Evolutionary conservation across 2,329 filamentous ascomycete genomes (phyloP), one percentile per base, ranked within the genome.

Genomic region (Verticillium longisporum): DNA sequence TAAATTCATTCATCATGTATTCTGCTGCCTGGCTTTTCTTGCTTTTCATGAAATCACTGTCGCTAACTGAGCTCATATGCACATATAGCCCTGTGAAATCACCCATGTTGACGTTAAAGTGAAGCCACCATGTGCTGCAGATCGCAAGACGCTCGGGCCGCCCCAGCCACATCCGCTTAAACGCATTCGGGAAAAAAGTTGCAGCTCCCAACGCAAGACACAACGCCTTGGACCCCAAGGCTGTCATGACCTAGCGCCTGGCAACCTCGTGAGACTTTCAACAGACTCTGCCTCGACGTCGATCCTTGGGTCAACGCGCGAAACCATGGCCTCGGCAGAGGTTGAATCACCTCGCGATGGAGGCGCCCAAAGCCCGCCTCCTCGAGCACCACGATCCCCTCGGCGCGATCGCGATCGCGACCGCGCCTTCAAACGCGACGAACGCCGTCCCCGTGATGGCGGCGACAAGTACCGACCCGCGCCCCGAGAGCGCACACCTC

Each of bases 401-500:
- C 37, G 56, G 73, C 65, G 60, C 60, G 62, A 60, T 57, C 62
- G 38, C 66, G 63, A 63, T 50, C 18, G 18, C 18, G 18, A 21
- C 18, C 63, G 58, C 57, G 58, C 59, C 45, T 57, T 54, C 56
- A 60, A 61, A 58, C 66, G 53, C 64, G 71, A 67, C 61, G 64
- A 61, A 60, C 80, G 79, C 31, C 68, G 68, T 34, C 72, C 71
- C 59, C 66, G 71, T 69, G 63, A 61, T 11, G 55, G 67, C 56
- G 74, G 74, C 67, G 82, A 84, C 69, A 81, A 75, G 58, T 84
- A 84, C 64, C 77, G 80, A 54, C 80, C 80, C 31, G 68, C 70
- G 38, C 71, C 71, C 61, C 66, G 71, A 68, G 63, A 63, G 55
- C 57, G 67, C 68, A 62, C 74, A 62, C 72, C 74, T 45, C 74